Evolutionary conservation across 441 rosid species (phyloP).

Genomic region (Populus hybrid): DNA sequence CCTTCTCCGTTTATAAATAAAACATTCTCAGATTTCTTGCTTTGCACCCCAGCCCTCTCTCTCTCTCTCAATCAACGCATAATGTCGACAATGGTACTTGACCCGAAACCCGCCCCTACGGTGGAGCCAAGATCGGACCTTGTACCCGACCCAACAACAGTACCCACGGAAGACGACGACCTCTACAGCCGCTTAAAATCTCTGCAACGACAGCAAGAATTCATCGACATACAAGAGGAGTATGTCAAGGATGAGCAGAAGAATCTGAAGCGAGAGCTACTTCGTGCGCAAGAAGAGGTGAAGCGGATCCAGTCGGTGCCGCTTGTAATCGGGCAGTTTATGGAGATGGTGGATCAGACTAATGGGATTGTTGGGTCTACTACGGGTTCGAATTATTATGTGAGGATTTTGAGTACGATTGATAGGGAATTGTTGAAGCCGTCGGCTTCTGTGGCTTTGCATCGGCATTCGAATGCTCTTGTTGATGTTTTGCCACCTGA

Average conservation of each 20-base stretch:
- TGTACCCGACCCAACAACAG: not conserved
- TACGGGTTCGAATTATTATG: conserved; percentile 94
- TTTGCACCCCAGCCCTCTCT: not conserved
- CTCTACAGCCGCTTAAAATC: conserved; percentile 75
- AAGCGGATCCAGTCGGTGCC: conserved; percentile 98
- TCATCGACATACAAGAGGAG: conserved; percentile 94
- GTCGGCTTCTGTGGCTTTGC: conserved; percentile 94
- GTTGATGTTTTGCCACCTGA: conserved; percentile 98
- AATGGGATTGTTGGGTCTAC: conserved; percentile 98
- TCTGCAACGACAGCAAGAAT: conserved; percentile 77
- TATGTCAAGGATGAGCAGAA: conserved; percentile 97
- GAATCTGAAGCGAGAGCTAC: conserved; percentile 85
- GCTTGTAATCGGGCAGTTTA: conserved; percentile 91
- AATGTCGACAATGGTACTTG: conserved; percentile 42
- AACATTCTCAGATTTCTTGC: not conserved
- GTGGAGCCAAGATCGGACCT: conserved; percentile 24
- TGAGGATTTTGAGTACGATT: conserved; percentile 87
- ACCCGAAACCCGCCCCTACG: conserved; percentile 38
- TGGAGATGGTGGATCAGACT: conserved; percentile 99
- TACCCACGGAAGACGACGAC: conserved; percentile 55
- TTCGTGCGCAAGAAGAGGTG: conserved; percentile 98
- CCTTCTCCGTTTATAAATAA: not conserved
- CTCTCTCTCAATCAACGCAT: conserved; percentile 24
- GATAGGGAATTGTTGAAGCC: conserved; percentile 91
- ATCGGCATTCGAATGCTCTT: conserved; percentile 94